Percentiles rank a stretch among this genome's conserved stretches.
Conservation (phyloP, 2,329 filamentous ascomycete genomes). For the Alternaria alternata region DNA sequence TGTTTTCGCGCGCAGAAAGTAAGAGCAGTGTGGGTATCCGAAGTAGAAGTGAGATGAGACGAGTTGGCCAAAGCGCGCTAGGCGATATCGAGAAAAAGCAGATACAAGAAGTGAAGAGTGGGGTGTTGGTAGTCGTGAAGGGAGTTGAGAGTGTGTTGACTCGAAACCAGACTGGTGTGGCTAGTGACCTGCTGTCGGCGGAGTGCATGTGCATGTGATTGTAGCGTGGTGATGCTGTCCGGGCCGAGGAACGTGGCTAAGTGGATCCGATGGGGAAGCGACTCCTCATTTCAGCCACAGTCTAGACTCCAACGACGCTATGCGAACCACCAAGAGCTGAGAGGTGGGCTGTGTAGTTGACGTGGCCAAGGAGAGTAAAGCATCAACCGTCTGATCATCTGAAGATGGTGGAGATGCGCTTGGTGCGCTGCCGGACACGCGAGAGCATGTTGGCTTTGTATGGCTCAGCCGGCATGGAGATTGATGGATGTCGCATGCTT, state of each 20-base stretch:
- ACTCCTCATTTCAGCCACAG: conserved; percentile 17
- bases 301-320: conserved; percentile 33
- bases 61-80: conserved; percentile 14
- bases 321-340: conserved; percentile 21
- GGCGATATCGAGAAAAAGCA: conserved; percentile 21
- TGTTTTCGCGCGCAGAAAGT: conserved; percentile 16
- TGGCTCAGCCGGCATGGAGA: conserved; percentile 38
- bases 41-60: conserved; percentile 20
- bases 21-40: conserved; percentile 36
- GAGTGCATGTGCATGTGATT: conserved; percentile 12
- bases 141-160: conserved; percentile 3
- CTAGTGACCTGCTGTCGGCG: conserved; percentile 7
- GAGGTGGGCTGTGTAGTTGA: conserved; percentile 28
- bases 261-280: conserved; percentile 20
- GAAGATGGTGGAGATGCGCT: conserved; percentile 50
- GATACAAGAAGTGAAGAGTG: conserved; percentile 34
- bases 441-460: conserved; percentile 45
- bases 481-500: conserved; percentile 41
- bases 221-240: conserved; percentile 15
- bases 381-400: conserved; percentile 31
- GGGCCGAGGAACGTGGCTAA: conserved; percentile 23
- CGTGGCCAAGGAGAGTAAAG: conserved; percentile 15
- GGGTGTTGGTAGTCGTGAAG: conserved; percentile 10
- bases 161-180: conserved; percentile 5
- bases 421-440: conserved; percentile 47